phyloP scores from a whole-genome alignment of 257 asterid species.

The Penstemon eatonii region DNA sequence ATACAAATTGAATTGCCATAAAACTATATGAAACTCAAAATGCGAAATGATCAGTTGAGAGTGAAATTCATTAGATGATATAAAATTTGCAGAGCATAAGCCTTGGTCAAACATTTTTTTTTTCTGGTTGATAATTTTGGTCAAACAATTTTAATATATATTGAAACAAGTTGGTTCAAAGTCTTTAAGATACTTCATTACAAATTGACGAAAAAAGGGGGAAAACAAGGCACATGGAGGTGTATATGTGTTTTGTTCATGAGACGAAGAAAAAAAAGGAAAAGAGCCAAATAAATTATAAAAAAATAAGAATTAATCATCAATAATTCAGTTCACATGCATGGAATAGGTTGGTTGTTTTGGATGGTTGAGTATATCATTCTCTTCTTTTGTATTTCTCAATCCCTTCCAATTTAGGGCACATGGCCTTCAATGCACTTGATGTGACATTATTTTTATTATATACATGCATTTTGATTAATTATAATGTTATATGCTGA shows the following conservation, averaged over 20 bases:
- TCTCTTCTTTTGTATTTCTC: slow-evolving; percentile 14
- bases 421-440: slow-evolving; percentile 22
- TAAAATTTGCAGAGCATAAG: no score
- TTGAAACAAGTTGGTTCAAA: no score
- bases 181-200: slow-evolving; percentile 7
- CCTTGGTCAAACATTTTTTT: no score
- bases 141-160: no score
- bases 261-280: slow-evolving; percentile 1
- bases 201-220: slow-evolving; percentile 14
- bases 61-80: no score
- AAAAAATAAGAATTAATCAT: not conserved
- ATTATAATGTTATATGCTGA: no score
- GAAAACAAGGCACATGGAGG: slow-evolving; percentile 24
- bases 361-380: slow-evolving; percentile 11
- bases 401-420: slow-evolving; percentile 23
- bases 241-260: slow-evolving; percentile 6
- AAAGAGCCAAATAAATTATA: not conserved
- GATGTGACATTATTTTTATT: not conserved
- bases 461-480: no score
- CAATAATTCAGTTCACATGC: slow-evolving; percentile 32
- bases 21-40: no score
- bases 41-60: no score
- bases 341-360: slow-evolving; percentile 15
- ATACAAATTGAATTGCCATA: no score
- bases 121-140: no score